Evolutionary conservation across 2,329 filamentous ascomycete genomes (phyloP), one percentile per base, ranked within the genome.

Genomic region (Trichoderma citrinoviride): DNA sequence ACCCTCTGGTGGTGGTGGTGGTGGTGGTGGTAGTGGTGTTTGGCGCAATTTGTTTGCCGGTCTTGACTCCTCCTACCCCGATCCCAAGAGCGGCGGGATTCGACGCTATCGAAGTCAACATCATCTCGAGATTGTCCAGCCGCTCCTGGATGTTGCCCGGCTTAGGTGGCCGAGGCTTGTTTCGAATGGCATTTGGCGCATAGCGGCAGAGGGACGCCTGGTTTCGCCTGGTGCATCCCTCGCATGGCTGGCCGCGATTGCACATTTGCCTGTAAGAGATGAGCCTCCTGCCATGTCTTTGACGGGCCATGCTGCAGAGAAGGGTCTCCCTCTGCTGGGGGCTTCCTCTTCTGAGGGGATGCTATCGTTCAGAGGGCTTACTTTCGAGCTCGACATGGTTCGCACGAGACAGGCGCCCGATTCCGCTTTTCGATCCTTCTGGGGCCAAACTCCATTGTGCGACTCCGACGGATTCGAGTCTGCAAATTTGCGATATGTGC

Each of bases 341-440:
- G 25, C n/a, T n/a, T n/a, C n/a, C n/a, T 33, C 29, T 3, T n/a
- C 27, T 29, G 17, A 7, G 37, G 14, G 25, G 5, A 3, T 27
- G 19, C 14, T 5, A n/a, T 17, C 12, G 3, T 2, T 10, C 15
- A 8, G 7, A 10, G 3, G 33, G 37, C 57, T 53, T 61, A 61
- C 47, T 61, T 61, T 52, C 58, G 47, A 23, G 46, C 17, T 50
- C 57, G 57, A 27, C 57, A 61, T 50, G 57, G 57, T 40, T 61
- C 57, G 46, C 57, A 61, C n/a, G 57, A 61, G 8, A 61, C 57
- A 10, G 57, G 57, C 33, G 57, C 46, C n/a, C 57, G 58, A 29
- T 61, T 61, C 37, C 47, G 58, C 58, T 61, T 61, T 44, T 61
- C 58, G 43, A 52, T 21, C 37, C 52, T 61, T 19, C 47, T 61